Percentiles rank a stretch among this genome's conserved stretches.
Evolutionary conservation across 139 green algal species (phyloP).

Genomic region (Coccomyxa sp.): DNA sequence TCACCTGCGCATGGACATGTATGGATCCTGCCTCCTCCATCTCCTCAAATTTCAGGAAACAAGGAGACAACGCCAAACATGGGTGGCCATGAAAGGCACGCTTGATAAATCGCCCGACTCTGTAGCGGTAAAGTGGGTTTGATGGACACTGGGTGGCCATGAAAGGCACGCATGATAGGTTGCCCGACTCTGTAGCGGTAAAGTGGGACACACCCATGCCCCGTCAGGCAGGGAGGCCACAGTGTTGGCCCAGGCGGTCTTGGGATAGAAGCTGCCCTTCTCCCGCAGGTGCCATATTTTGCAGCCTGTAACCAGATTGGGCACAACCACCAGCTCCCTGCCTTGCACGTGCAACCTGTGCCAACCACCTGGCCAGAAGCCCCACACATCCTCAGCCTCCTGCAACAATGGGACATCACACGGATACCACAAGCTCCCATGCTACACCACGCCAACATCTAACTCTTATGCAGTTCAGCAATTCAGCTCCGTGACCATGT

Average conservation of each 20-base stretch:
- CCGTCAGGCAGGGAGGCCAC: constrained; percentile 33
- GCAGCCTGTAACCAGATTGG: constrained; percentile 67
- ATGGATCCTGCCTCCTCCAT: not conserved
- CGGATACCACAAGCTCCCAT: too few species aligned
- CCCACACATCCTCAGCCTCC: not conserved
- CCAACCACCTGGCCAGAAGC: constrained; percentile 31
- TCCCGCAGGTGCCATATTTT: constrained; percentile 79
- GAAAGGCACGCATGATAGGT: not conserved
- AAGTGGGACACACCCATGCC: not conserved
- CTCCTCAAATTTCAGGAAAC: not conserved
- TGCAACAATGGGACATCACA: not conserved
- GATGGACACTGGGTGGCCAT: not conserved
- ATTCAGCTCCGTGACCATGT: too few species aligned
- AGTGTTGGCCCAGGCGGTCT: constrained; percentile 43
- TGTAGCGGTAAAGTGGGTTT: not conserved
- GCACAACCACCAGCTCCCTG: constrained; percentile 42
- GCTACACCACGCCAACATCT: too few species aligned
- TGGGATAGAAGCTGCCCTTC: constrained; percentile 60
- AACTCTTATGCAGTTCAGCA: too few species aligned
- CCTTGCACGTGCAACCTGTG: constrained; percentile 39
- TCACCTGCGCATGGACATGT: constrained; percentile 18
- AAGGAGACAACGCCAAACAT: not conserved
- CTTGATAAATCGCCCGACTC: not conserved
- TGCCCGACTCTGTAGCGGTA: not conserved
- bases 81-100: not conserved